A percentile compares a stretch with the other conserved stretches of the same genome.
Conservation (phyloP, 179 eudicot genomes). For the Pouteria campechiana region DNA sequence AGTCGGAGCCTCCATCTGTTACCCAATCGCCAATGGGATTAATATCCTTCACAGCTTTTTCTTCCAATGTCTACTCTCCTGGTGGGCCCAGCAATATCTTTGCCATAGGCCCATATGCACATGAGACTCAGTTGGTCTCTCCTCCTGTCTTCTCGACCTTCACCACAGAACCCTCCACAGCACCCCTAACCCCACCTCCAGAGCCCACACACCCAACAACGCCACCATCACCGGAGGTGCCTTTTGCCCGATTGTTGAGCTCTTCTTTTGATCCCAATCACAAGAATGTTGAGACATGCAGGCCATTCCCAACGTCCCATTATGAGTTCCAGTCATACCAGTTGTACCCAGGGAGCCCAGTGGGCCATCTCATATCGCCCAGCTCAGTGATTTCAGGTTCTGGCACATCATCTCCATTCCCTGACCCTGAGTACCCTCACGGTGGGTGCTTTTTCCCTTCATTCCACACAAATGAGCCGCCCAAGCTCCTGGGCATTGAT, state of each 20-base stretch:
- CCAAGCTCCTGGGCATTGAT: conserved; percentile 51
- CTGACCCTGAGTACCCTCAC: conserved; percentile 36
- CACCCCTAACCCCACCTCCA: conserved; percentile 93
- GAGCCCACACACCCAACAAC: conserved; percentile 84
- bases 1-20: conserved; percentile 79
- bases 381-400: conserved; percentile 73
- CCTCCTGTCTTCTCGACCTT: conserved; percentile 91
- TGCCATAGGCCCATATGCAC: conserved; percentile 85
- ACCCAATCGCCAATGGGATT: conserved; percentile 67
- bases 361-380: conserved; percentile 77
- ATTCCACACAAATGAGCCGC: conserved; percentile 37
- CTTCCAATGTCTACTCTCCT: conserved; percentile 69
- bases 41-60: conserved; percentile 44
- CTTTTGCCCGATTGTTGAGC: conserved; percentile 81
- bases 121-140: conserved; percentile 85
- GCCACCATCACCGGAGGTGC: conserved; percentile 97
- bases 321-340: conserved; percentile 79
- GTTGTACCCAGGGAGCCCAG: conserved; percentile 85
- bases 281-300: conserved; percentile 35
- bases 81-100: conserved; percentile 69
- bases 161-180: conserved; percentile 90
- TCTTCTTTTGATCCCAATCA: conserved; percentile 56
- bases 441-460: conserved; percentile 38
- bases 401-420: conserved; percentile 87
- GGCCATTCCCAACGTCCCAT: conserved; percentile 35